Base-by-base conservation (phyloP, 768 basidiomycete species). In the Trametes villosa region DNA sequence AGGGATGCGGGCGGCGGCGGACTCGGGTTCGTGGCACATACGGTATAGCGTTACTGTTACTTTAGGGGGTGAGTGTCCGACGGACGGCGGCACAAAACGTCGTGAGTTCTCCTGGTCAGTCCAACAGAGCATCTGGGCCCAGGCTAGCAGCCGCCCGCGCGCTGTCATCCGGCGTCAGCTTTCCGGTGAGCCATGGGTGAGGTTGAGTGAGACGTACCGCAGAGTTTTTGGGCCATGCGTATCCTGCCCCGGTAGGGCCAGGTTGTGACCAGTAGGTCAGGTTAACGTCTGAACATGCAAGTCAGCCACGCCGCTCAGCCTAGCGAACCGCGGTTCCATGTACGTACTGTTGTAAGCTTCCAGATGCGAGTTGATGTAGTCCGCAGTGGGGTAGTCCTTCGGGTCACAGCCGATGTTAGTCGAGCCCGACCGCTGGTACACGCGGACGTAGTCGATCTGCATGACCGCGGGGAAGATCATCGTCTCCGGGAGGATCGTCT, bases 381-480 rank as follows among this genome's bases (percentile, higher is more conserved):
- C 75, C 56, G 79, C 74, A 3, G 91, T 94, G 1, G 91, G 91
- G 63, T 81, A 84, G 44, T 81, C 77, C 27, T 72, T 64, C 0
- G 91, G 91, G 69, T 84, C 77, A 69, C 91, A 93, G 2, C 90
- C 89, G 27, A 86, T 68, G 67, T 89, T 90, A 30, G 65, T 74
- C 52, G 74, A 60, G 3, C 81, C 84, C 63, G 81, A 77, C 50
- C 84, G 74, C 73, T 92, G 91, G 71, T 92, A 94, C 20, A 94
- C 88, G 26, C 92, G 81, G 40, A 94, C 86, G 70, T 92, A 94
- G 71, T 94, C 91, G 36, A 93, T 74, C 40, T 81, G 76, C 78
- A 92, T 80, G 65, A 86, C 83, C 0, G 85, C 82, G 0, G 91
- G 91, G 79, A 91, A 91, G 24, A 73, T 71, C 79, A 92, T 79